Evolutionary conservation across 129 eudicot genomes (phyloP).

Genomic region (Ambrosia artemisiifolia): DNA sequence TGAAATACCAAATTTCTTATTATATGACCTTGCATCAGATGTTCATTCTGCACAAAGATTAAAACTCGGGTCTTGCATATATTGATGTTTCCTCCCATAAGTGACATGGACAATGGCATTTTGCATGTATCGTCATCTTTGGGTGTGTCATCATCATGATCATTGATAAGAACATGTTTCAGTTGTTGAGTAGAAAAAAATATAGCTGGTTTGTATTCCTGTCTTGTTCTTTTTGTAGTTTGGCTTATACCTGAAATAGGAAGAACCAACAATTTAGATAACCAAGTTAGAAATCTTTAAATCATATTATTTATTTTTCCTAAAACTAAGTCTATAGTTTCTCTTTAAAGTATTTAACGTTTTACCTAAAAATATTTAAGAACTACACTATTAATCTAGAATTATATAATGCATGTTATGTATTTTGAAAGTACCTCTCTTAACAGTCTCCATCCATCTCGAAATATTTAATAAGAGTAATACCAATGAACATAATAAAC

Average conservation of each 20-base stretch:
- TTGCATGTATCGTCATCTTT: conserved; percentile 58
- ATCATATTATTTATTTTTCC: neutral
- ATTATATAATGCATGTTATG: too few species aligned
- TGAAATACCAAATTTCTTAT: neutral
- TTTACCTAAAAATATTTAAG: too few species aligned
- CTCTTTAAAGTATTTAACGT: too few species aligned
- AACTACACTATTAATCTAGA: too few species aligned
- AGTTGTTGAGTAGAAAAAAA: conserved; percentile 40
- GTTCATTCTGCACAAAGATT: conserved; percentile 51
- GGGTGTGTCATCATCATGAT: conserved; percentile 37
- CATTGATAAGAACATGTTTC: conserved; percentile 38
- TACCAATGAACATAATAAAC: too few species aligned
- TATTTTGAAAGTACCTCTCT: too few species aligned
- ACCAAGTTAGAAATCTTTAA: conserved; percentile 9
- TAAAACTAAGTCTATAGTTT: neutral
- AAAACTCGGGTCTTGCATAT: conserved; percentile 64
- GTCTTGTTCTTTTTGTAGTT: conserved; percentile 49
- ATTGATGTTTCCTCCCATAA: conserved; percentile 68
- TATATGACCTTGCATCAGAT: conserved; percentile 50
- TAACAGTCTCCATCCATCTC: too few species aligned
- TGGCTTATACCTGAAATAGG: conserved; percentile 55
- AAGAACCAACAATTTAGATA: conserved; percentile 7
- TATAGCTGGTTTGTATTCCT: conserved; percentile 25
- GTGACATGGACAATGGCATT: conserved; percentile 66
- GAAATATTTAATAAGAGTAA: too few species aligned